Percentiles rank a stretch among this genome's conserved stretches.
Conservation (phyloP, 768 basidiomycete species). For the Pisolithus microcarpus region DNA sequence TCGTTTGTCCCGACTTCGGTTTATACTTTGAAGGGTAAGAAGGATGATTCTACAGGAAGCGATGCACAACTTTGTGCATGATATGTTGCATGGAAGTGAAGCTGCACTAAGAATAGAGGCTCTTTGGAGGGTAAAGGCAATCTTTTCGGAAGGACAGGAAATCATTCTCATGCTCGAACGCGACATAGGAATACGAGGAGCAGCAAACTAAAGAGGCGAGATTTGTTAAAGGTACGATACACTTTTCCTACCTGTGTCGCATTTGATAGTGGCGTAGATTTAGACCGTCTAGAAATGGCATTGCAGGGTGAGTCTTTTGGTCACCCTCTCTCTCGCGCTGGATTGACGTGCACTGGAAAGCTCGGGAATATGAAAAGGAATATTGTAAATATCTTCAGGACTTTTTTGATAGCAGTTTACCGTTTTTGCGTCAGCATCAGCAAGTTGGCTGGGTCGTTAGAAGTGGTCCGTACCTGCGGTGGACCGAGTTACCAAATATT, state of each 20-base stretch:
- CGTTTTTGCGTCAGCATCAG: conserved; percentile 62
- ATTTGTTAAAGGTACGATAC: conserved; percentile 73
- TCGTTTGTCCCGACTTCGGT: too few relatives aligned
- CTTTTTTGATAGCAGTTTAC: conserved; percentile 79
- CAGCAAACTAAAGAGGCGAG: conserved; percentile 64
- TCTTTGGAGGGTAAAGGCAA: conserved; percentile 56
- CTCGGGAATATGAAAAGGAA: conserved; percentile 63
- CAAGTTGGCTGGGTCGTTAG: too few relatives aligned
- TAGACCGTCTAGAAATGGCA: conserved; percentile 86
- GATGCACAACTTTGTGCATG: conserved; percentile 83
- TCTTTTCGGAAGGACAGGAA: neutral
- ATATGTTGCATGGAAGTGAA: conserved; percentile 76
- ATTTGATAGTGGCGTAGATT: conserved; percentile 40
- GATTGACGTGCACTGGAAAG: conserved; percentile 27
- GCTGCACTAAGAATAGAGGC: conserved; percentile 60
- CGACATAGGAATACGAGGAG: conserved; percentile 76
- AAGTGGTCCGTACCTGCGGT: too few relatives aligned
- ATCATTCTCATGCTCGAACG: neutral
- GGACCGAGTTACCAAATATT: too few relatives aligned
- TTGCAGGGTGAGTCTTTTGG: conserved; percentile 50
- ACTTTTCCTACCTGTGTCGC: neutral
- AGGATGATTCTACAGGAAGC: conserved; percentile 49
- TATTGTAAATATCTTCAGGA: conserved; percentile 50
- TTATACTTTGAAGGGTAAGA: too few relatives aligned
- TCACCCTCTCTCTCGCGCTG: neutral